Base-by-base conservation (phyloP, 306 rosid genomes). In the Cicer cuneatum region DNA sequence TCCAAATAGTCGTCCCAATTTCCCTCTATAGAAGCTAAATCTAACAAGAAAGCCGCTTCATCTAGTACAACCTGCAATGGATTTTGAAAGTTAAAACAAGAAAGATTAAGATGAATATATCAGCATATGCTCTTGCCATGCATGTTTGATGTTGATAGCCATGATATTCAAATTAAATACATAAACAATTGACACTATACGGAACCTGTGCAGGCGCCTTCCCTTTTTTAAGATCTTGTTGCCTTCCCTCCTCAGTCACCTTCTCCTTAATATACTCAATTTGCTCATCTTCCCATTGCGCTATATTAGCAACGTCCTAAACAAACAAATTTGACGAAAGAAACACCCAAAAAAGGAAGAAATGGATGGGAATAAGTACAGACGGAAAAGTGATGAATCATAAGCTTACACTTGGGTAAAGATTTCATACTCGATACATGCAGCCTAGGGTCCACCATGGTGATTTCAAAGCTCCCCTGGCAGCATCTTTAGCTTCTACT, bases 371-470 rank as follows among this genome's bases (percentile, higher is more conserved):
- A 47, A 54, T 40, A 29, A 14, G 70, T 53, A 56, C 43, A 21
- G 58, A 78, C 24, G 15, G 47, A 62, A 21, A 68, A 41, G 69
- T 35, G 41, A 47, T 66, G 10, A 3, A 46, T 10, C 62, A 53
- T 21, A 58, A 42, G 6, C 66, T 52, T 35, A 33, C 41, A 59
- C 19, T 7, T 2, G 3, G 3, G 6, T 58, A 35, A 72, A 29
- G 37, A 63, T 48, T 66, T 6, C 51, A 69, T 79, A 88, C 98
- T 84, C 83, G 71, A 72, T 93, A 91, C 69, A 73, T 84, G 82
- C 97, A 94, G 41, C 97, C 96, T n/a, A 94, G 81, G 66, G 98
- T 94, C 97, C 98, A 94, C 97, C 98, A 89, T 29, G 96, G 96
- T 66, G 97, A 89, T 71, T 88, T 91, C 81, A 93, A 81, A 73